phyloP scores from a whole-genome alignment of 352 stramenopile species.

The Globisporangium orthogonon region DNA sequence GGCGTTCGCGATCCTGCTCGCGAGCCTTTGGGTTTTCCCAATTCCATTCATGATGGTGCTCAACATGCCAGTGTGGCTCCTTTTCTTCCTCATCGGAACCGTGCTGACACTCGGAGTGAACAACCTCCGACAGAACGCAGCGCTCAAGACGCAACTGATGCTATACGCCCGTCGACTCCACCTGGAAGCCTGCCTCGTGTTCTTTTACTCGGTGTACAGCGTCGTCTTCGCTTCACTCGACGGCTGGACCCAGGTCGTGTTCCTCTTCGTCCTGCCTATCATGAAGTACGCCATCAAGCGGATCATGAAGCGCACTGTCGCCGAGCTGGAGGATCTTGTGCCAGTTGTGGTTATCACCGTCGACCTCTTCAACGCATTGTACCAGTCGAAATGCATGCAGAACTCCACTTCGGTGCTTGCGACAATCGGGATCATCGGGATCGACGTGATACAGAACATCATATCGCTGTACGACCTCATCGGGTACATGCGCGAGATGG shows the following conservation, averaged over 20 bases:
- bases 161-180: constrained; percentile 11
- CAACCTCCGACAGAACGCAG: constrained; percentile 6
- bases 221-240: constrained; percentile 18
- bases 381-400: constrained; percentile 16
- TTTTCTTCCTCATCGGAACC: constrained; percentile 8
- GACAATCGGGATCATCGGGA: constrained; percentile 10
- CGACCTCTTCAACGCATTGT: constrained; percentile 9
- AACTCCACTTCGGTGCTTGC: constrained; percentile 8
- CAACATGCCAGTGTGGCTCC: constrained; percentile 10
- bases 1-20: constrained; percentile 13
- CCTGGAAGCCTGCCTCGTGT: constrained; percentile 15
- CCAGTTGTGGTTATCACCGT: constrained; percentile 1
- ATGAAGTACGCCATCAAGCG: constrained; percentile 19
- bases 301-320: constrained; percentile 24
- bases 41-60: constrained; percentile 28
- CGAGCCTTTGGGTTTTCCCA: constrained; percentile 26
- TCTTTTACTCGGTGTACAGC: constrained; percentile 25
- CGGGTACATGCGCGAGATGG: neutral
- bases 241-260: constrained; percentile 9
- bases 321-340: constrained; percentile 4
- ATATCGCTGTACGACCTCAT: neutral
- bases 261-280: constrained; percentile 22
- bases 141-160: constrained; percentile 13
- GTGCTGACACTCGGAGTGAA: constrained; percentile 11
- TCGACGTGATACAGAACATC: constrained; percentile 6